Base-by-base conservation (phyloP, 441 rosid genomes). In the Arabidopsis lyrata region DNA sequence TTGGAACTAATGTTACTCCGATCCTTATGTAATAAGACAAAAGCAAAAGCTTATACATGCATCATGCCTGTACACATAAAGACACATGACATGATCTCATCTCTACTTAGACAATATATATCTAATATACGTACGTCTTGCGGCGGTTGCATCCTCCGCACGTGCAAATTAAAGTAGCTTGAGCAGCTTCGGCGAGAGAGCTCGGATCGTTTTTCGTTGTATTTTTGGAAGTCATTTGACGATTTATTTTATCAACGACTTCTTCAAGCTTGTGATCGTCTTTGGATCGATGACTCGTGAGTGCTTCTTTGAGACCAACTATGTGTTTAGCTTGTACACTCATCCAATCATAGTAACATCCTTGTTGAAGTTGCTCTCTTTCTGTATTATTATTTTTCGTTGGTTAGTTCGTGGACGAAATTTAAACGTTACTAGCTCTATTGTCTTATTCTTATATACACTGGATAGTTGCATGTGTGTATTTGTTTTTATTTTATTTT, bases 271-370 rank as follows among this genome's bases (percentile, higher is more conserved):
- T 55, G 14, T 24, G 10, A 53, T 67, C 61, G 14, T 20, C 16
- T 34, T 44, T 39, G 6, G 55, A 41, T 27, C 29, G 60, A 13
- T 61, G 31, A 8, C 16, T 27, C 22, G 9, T 42, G 63, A 80
- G 69, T 59, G 77, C 71, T 31, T 75, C 64, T 54, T 76, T 66
- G 4, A 84, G 81, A 72, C 86, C 78, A 0, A 44, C 29, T 1
- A 84, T 73, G n/a, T n/a, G n/a, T n/a, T n/a, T n/a, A n/a, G n/a
- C 48, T 80, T 84, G 88, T n/a, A 80, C 38, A 58, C 48, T 34
- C 84, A 81, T 82, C 90, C 87, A 83, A 34, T 82, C 81, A 4
- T 66, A 16, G 72, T 80, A 86, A 80, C 85, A 83, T 14, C 53
- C 44, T 54, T 29, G 31, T 16, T 42, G 72, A 55, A 34, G 62